Conservation (phyloP, 2,329 filamentous ascomycete genomes). For the Elsinoe ampelina region DNA sequence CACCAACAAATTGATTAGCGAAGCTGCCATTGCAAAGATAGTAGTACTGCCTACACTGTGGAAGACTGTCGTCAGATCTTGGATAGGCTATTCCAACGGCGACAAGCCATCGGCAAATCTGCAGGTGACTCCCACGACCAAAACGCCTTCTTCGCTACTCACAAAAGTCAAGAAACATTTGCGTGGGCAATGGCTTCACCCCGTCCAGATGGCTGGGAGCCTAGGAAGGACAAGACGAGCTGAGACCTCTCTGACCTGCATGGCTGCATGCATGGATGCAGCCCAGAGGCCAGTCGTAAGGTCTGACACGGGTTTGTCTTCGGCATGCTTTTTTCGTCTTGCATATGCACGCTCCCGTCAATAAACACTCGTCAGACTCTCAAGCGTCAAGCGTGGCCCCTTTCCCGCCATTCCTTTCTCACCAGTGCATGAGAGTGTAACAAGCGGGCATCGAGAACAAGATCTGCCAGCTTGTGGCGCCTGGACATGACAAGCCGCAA, state of each 20-base stretch:
- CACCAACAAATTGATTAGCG: neutral
- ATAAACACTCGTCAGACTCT: slow-evolving; percentile 2
- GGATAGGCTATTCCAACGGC: too few relatives aligned
- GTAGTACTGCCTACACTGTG: neutral
- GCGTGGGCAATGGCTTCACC: neutral
- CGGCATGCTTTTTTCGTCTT: slow-evolving; percentile 1
- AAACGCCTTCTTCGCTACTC: neutral
- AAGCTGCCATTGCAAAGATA: neutral
- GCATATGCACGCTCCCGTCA: slow-evolving; percentile 7
- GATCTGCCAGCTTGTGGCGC: neutral
- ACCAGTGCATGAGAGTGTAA: slow-evolving; percentile 1
- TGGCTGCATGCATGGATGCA: neutral
- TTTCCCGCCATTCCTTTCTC: neutral
- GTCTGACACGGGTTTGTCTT: slow-evolving; percentile 5
- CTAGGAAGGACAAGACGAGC: neutral
- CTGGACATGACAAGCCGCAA: neutral
- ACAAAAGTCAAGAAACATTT: neutral
- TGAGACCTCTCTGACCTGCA: neutral
- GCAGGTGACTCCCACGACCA: too few relatives aligned
- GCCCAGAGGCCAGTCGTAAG: neutral
- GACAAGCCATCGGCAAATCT: too few relatives aligned
- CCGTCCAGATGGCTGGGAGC: neutral
- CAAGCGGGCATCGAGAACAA: slow-evolving; percentile 6
- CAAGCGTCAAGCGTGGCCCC: neutral
- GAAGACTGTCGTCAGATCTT: too few relatives aligned